These are phyloP conservation scores for Serendipita sp. DNA, from an alignment of 768 basidiomycete species.

Conservation along the genomic window DNA sequence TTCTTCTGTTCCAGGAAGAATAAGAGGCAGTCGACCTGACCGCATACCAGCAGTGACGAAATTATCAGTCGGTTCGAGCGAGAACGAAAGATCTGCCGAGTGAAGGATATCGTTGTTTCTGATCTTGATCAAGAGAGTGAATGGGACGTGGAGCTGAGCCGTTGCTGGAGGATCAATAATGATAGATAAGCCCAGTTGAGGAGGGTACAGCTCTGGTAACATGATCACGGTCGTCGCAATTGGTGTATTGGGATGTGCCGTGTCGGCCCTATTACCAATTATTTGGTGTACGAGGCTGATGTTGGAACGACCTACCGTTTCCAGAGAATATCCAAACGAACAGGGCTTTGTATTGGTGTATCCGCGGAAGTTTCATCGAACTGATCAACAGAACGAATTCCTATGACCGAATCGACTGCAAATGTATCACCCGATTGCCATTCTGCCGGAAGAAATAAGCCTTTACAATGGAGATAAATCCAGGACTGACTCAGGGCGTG, in stretches of 20 bases:
- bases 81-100: constrained; percentile 53
- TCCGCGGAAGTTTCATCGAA: constrained; percentile 14
- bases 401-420: constrained; percentile 38
- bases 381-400: constrained; percentile 27
- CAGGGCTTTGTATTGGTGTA: not conserved
- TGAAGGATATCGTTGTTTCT: constrained; percentile 50
- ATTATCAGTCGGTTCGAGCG: constrained; percentile 57
- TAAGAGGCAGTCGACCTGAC: constrained; percentile 45
- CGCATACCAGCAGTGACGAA: constrained; percentile 73
- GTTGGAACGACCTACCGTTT: constrained; percentile 10
- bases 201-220: constrained; percentile 49
- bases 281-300: not conserved
- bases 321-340: constrained; percentile 16
- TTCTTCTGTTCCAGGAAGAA: constrained; percentile 63
- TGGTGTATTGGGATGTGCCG: not conserved
- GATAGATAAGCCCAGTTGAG: constrained; percentile 47
- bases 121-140: constrained; percentile 39
- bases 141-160: constrained; percentile 47
- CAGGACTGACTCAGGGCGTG: constrained; percentile 17
- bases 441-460: constrained; percentile 14
- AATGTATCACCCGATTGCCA: constrained; percentile 37
- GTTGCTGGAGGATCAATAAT: constrained; percentile 45
- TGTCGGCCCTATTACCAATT: not conserved
- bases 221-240: constrained; percentile 33
- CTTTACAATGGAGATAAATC: constrained; percentile 17